Conservation (phyloP, 176 grass and related monocot genomes). For the Chrysopogon serrulatus region DNA sequence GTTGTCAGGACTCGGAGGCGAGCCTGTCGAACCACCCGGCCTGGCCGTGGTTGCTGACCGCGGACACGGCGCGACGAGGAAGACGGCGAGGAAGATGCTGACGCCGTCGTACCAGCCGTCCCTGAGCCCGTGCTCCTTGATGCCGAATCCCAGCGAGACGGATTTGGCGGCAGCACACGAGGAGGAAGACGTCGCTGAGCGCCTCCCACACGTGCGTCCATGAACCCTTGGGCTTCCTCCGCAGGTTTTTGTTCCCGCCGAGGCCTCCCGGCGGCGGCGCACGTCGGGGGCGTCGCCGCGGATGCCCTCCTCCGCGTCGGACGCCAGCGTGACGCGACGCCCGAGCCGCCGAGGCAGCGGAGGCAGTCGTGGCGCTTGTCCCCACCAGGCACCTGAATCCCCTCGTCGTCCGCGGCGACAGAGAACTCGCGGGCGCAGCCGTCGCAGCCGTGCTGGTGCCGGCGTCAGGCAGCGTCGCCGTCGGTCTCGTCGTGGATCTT, state of each 20-base stretch:
- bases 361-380: constrained; percentile 22
- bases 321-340: constrained; percentile 24
- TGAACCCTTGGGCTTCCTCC: constrained; percentile 52
- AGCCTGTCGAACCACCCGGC: constrained; percentile 47
- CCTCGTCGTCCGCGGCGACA: not conserved
- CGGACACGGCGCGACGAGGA: constrained; percentile 52
- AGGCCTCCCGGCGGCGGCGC: constrained; percentile 25
- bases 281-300: constrained; percentile 24
- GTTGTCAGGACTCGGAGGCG: constrained; percentile 33
- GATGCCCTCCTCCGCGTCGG: constrained; percentile 41
- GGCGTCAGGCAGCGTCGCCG: not conserved
- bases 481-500: not conserved
- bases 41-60: constrained; percentile 66
- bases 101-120: constrained; percentile 80
- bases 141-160: constrained; percentile 66
- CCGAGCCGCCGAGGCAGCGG: constrained; percentile 29
- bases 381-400: constrained; percentile 45
- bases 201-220: constrained; percentile 49
- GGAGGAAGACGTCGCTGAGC: constrained; percentile 51
- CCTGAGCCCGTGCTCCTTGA: constrained; percentile 61
- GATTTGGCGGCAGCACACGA: constrained; percentile 55
- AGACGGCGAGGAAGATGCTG: constrained; percentile 72
- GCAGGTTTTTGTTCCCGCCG: constrained; percentile 58
- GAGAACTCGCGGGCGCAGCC: not conserved
- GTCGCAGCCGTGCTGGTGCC: not conserved